Base-by-base conservation (phyloP, 805 yeast genomes). In the Aciculoconidium aculeatum region DNA sequence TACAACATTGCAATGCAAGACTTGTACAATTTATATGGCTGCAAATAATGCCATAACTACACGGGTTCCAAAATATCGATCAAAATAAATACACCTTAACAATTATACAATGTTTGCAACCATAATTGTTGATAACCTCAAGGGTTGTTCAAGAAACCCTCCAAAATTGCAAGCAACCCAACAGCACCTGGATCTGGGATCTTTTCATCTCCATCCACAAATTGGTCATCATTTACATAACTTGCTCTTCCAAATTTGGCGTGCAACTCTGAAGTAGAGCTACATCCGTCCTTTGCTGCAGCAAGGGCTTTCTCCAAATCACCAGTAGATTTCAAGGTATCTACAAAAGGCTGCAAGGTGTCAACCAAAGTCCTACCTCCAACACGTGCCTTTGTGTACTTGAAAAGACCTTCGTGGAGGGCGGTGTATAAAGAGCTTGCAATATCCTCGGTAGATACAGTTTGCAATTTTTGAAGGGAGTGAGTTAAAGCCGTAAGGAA, bases 161-260 rank as follows among this genome's bases (percentile, higher is more conserved):
- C 61, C 12, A 74, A 49, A 11, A 75, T 49, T 14, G 72, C 83
- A 19, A 77, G 81, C 14, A 88, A 61, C 3, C 96, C 96, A 34
- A 85, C 75, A 3, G 96, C 96, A 40, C 97, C 96, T 4, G 97
- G 96, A 47, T 88, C 97, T 2, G 95, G 94, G 17, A 87, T 66
- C n/a, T 82, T 84, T 15, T 84, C 86, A 47, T 67, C 68, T 21
- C 64, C 67, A 21, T 57, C 67, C 32, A 63, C 59, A 42, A 77
- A 69, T 30, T 72, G 80, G 8, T 67, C 75, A 36, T 74, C 75
- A 38, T 68, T 67, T 15, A 88, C 96, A 51, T 88, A 90, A 4
- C 94, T 80, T 11, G 97, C 95, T 48, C 97, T 75, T 17, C 97
- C 97, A 43, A 90, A 86, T 44, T 80, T 80, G 24, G 96, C 96